Percentiles rank a stretch among this genome's conserved stretches.
Conservation (phyloP, 2,329 filamentous ascomycete genomes). For the Epichloe gansuensis region DNA sequence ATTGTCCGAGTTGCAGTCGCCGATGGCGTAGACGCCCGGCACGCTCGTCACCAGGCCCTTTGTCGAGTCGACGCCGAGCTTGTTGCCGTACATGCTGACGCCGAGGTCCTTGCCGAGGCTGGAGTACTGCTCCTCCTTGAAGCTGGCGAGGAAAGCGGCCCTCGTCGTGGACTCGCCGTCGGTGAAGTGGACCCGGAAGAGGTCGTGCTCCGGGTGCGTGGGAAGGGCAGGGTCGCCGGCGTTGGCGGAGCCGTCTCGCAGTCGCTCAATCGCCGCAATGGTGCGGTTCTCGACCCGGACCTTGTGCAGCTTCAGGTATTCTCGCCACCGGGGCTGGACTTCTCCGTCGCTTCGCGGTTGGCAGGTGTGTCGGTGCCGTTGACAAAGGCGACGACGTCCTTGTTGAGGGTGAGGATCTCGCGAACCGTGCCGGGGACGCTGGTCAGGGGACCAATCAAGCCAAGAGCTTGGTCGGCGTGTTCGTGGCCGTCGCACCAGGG, state of each 20-base stretch:
- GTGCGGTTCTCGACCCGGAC: conserved; percentile 44
- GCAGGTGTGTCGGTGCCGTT: conserved; percentile 45
- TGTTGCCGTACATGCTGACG: conserved; percentile 30
- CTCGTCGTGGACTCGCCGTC: conserved; percentile 33
- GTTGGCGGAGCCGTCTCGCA: conserved; percentile 26
- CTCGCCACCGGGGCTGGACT: conserved; percentile 33
- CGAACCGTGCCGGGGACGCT: conserved; percentile 32
- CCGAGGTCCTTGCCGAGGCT: conserved; percentile 34
- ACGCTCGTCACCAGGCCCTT: conserved; percentile 39
- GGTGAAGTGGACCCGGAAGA: conserved; percentile 42
- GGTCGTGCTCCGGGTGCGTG: conserved; percentile 36
- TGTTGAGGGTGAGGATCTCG: conserved; percentile 43
- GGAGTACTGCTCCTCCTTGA: conserved; percentile 34
- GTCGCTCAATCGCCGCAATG: conserved; percentile 34
- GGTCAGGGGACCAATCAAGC: conserved; percentile 35
- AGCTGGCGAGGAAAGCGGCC: conserved; percentile 40
- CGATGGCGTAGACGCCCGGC: conserved; percentile 43
- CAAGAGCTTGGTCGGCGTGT: conserved; percentile 45
- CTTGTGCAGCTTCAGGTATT: conserved; percentile 36
- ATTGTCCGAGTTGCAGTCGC: conserved; percentile 48
- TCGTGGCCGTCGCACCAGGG: conserved; percentile 54
- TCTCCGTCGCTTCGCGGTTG: conserved; percentile 25
- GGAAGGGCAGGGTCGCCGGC: conserved; percentile 28
- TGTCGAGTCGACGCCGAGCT: conserved; percentile 28
- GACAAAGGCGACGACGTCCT: conserved; percentile 42